Base-by-base conservation (phyloP, 106 monocot species). In the Narthecium ossifragum region DNA sequence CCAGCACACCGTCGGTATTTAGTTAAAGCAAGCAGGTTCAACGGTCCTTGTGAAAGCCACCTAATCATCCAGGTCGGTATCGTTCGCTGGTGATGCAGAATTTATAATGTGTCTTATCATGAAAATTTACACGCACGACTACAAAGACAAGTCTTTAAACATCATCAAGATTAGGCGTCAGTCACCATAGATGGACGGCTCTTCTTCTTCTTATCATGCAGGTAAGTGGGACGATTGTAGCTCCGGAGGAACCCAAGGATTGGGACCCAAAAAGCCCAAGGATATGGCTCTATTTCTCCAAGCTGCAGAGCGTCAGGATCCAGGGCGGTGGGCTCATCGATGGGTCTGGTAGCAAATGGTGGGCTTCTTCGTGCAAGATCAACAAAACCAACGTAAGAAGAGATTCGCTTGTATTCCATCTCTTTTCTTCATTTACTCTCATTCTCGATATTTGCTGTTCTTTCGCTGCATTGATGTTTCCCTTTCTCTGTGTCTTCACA, bases 361-460 rank as follows among this genome's bases (percentile, higher is more conserved):
- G 96, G 96, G 96, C 86, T 55, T 43, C 78, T 18, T 90, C 90
- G 40, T 96, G 96, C 86, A 96, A 96, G 78, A 76, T 90, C 66
- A 86, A 80, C 58, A 86, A 78, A 66, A 90, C 75, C 45, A 90
- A 96, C 40, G 90, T 90, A 74, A 68, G 17, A 30, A 9, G 31
- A 4, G n/a, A 0, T 27, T 28, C 21, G 17, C 1, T 30, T 55
- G 10, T 15, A 18, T 14, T 31, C 31, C 29, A 11, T 2, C 53
- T 53, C 18, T 12, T 53, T 11, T n/a, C 4, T 11, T 7, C 26
- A 8, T 23, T n/a, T n/a, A n/a, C n/a, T n/a, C 46, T 26, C 52
- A 6, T 5, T 9, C 14, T 25, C 6, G 9, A n/a, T 67, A 34
- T 36, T 25, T 25, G 11, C 10, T 50, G 31, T 10, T 46, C 1